Conservation (phyloP, 2,329 filamentous ascomycete species). For the Sclerotinia sclerotiorum region DNA sequence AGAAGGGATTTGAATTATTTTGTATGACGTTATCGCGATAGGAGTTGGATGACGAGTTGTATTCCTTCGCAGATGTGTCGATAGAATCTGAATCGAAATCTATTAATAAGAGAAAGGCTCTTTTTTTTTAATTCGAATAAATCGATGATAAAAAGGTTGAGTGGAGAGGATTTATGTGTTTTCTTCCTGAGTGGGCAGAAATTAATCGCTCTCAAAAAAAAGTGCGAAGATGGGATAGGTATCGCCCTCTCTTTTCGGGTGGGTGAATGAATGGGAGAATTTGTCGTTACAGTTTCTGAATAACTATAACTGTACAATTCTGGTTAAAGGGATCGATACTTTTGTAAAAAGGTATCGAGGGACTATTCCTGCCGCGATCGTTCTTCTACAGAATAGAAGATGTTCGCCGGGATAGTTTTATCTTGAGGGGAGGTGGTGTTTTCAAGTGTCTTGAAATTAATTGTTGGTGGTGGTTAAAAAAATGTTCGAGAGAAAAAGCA, state of each 20-base stretch:
- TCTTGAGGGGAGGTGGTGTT: slow-evolving; percentile 5
- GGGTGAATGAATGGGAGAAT: slow-evolving; percentile 29
- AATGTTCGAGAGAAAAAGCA: slow-evolving; percentile 12
- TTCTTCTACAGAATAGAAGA: slow-evolving; percentile 41
- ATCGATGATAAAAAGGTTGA: slow-evolving; percentile 24
- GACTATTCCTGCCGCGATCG: slow-evolving; percentile 34
- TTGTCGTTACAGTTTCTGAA: slow-evolving; percentile 13
- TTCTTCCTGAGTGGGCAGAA: slow-evolving; percentile 36
- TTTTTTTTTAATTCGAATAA: slow-evolving; percentile 17
- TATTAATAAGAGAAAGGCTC: slow-evolving; percentile 8
- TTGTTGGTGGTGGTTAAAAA: slow-evolving; percentile 18
- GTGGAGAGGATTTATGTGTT: slow-evolving; percentile 22
- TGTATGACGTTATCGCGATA: slow-evolving; percentile 39
- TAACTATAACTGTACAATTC: slow-evolving; percentile 21
- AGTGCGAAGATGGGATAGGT: slow-evolving; percentile 24
- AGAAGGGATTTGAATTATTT: slow-evolving; percentile 17
- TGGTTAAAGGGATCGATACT: slow-evolving; percentile 15
- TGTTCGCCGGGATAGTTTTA: slow-evolving; percentile 21
- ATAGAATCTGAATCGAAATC: slow-evolving; percentile 31
- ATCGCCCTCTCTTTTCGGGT: slow-evolving; percentile 28
- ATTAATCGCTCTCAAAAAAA: slow-evolving; percentile 39
- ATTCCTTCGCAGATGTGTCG: slow-evolving; percentile 34
- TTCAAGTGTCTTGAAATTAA: slow-evolving; percentile 23
- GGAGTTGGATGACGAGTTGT: slow-evolving; percentile 19
- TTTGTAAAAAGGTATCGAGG: slow-evolving; percentile 24